These are phyloP conservation scores for Ogataea henricii DNA, from an alignment of 805 yeast species.

Conservation along the genomic window DNA sequence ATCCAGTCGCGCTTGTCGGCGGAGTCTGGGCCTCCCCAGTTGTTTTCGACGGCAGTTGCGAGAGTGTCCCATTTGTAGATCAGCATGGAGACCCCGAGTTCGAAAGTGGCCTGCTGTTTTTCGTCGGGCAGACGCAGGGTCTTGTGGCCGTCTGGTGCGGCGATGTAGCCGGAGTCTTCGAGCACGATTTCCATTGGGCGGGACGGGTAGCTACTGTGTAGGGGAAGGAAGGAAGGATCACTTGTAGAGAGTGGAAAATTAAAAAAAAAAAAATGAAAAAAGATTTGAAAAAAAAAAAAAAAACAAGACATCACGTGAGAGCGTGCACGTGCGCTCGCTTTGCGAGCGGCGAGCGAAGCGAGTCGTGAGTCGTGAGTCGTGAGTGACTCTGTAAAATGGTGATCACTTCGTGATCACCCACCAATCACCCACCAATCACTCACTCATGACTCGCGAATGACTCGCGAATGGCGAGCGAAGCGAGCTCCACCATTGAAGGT, in stretches of 20 bases:
- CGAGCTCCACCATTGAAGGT: too few relatives aligned
- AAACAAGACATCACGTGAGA: too few relatives aligned
- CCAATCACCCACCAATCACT: too few relatives aligned
- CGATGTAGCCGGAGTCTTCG: constrained; percentile 37
- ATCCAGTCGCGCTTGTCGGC: constrained; percentile 95
- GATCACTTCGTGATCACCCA: too few relatives aligned
- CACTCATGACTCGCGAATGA: too few relatives aligned
- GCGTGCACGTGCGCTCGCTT: too few relatives aligned
- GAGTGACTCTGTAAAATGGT: too few relatives aligned
- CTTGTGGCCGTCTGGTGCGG: constrained; percentile 27
- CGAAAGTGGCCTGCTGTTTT: constrained; percentile 81
- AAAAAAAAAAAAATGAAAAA: too few relatives aligned
- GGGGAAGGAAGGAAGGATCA: not conserved
- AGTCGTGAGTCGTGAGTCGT: too few relatives aligned
- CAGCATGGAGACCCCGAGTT: constrained; percentile 90
- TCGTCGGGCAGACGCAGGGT: constrained; percentile 44
- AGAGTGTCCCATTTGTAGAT: constrained; percentile 90
- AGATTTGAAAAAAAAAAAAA: too few relatives aligned
- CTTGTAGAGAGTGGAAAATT: not conserved
- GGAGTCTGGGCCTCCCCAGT: constrained; percentile 96
- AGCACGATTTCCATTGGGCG: constrained; percentile 28
- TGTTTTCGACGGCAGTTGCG: constrained; percentile 82
- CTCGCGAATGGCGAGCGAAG: too few relatives aligned
- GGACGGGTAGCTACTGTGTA: not conserved
- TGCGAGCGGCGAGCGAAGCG: too few relatives aligned